phyloP scores from a whole-genome alignment of 306 rosid species.

The Quercus dentata region DNA sequence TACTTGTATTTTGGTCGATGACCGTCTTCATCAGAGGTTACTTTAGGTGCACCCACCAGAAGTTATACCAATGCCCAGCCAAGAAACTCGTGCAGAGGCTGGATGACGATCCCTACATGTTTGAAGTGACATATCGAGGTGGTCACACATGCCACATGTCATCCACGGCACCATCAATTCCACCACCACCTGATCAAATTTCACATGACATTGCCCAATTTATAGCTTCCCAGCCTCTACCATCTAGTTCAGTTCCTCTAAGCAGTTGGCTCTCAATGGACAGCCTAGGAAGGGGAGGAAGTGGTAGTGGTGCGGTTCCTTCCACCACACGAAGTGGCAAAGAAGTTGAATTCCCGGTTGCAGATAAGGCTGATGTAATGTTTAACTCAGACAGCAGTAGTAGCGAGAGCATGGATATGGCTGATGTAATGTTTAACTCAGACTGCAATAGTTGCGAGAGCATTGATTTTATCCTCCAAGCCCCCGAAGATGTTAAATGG shows the following conservation, averaged over 20 bases:
- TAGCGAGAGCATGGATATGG: constrained; percentile 49
- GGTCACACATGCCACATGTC: constrained; percentile 69
- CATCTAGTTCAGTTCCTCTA: neutral
- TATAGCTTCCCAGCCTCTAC: neutral
- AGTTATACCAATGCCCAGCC: constrained; percentile 56
- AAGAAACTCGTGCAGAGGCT: constrained; percentile 71
- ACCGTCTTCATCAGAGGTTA: constrained; percentile 37
- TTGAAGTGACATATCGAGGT: constrained; percentile 45
- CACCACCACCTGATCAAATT: constrained; percentile 19
- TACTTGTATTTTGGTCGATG: neutral
- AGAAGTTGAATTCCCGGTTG: constrained; percentile 42
- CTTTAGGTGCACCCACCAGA: constrained; percentile 75
- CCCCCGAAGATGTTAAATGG: constrained; percentile 22
- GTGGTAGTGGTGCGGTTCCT: constrained; percentile 16
- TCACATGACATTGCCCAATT: constrained; percentile 21
- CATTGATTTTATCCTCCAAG: constrained; percentile 57
- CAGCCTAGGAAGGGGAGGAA: neutral
- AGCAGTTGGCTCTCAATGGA: constrained; percentile 30
- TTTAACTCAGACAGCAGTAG: constrained; percentile 58
- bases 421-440: constrained; percentile 64
- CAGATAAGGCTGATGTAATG: constrained; percentile 66
- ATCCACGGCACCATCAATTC: constrained; percentile 59
- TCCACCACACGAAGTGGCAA: constrained; percentile 25
- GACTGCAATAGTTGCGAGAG: constrained; percentile 48
- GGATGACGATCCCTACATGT: constrained; percentile 42